Evolutionary conservation across 108 stramenopile genomes (phyloP).

Genomic region (Nitzschia putrida): DNA sequence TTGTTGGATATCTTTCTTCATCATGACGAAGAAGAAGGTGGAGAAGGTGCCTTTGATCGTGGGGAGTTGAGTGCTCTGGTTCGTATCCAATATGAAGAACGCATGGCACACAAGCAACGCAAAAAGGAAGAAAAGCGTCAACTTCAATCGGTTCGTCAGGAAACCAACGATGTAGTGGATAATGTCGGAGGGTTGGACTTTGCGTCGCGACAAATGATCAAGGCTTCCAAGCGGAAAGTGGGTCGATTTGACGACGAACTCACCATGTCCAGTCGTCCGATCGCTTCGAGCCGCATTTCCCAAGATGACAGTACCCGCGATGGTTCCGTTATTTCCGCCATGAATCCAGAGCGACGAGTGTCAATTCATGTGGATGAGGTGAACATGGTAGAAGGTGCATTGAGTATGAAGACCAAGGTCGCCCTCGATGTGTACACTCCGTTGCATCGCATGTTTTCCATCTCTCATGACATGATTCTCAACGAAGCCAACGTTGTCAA

Average conservation of each 20-base stretch:
- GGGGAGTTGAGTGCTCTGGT: conserved; percentile 75
- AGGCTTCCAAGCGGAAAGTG: conserved; percentile 6
- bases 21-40: conserved; percentile 51
- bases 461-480: conserved; percentile 59
- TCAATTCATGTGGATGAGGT: conserved; percentile 69
- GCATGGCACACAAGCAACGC: conserved; percentile 47
- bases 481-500: conserved; percentile 56
- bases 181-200: conserved; percentile 21
- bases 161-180: not conserved
- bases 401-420: conserved; percentile 67
- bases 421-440: conserved; percentile 68
- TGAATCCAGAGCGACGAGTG: not conserved
- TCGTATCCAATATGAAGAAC: conserved; percentile 81
- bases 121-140: conserved; percentile 29
- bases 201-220: conserved; percentile 16
- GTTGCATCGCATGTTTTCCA: conserved; percentile 51
- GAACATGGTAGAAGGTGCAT: conserved; percentile 76
- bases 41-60: conserved; percentile 46
- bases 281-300: not conserved
- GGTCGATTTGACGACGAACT: not conserved
- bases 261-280: not conserved
- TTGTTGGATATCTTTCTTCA: conserved; percentile 77
- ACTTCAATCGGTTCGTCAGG: not conserved
- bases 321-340: not conserved
- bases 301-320: not conserved